Conservation (phyloP, 108 stramenopile genomes). For the Parietichytrium sp. region DNA sequence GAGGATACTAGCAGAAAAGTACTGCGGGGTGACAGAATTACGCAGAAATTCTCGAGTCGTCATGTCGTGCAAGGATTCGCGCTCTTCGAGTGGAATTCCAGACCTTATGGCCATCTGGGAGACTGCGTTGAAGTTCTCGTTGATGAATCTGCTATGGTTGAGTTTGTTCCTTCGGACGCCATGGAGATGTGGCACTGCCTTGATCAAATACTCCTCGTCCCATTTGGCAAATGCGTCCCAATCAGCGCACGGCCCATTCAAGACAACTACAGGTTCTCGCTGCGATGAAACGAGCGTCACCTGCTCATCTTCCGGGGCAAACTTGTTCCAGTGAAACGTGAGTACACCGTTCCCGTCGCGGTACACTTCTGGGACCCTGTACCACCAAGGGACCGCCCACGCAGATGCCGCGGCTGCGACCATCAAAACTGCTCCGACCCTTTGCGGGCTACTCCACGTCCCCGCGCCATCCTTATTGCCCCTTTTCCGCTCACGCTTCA, state of each 20-base stretch:
- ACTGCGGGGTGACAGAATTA: neutral
- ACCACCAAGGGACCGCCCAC: too few relatives aligned
- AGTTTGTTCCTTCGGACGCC: neutral
- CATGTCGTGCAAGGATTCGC: neutral
- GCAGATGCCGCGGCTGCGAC: too few relatives aligned
- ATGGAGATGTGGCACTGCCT: constrained; percentile 7
- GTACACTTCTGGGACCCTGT: too few relatives aligned
- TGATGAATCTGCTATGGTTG: neutral
- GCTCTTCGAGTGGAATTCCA: neutral
- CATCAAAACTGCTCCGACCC: too few relatives aligned
- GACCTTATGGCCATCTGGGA: neutral
- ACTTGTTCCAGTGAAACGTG: too few relatives aligned
- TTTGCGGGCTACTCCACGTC: too few relatives aligned
- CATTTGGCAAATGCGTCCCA: neutral
- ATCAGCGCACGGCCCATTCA: neutral
- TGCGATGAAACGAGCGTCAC: neutral
- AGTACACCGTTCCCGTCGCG: too few relatives aligned
- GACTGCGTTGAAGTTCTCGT: neutral
- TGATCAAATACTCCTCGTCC: neutral
- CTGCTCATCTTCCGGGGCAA: too few relatives aligned
- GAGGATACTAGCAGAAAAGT: neutral
- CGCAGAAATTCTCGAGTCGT: neutral
- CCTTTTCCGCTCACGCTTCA: too few relatives aligned
- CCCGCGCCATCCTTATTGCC: too few relatives aligned
- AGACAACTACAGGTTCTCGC: neutral